Base-by-base conservation (phyloP, 768 basidiomycete genomes). In the Pisolithus albus region DNA sequence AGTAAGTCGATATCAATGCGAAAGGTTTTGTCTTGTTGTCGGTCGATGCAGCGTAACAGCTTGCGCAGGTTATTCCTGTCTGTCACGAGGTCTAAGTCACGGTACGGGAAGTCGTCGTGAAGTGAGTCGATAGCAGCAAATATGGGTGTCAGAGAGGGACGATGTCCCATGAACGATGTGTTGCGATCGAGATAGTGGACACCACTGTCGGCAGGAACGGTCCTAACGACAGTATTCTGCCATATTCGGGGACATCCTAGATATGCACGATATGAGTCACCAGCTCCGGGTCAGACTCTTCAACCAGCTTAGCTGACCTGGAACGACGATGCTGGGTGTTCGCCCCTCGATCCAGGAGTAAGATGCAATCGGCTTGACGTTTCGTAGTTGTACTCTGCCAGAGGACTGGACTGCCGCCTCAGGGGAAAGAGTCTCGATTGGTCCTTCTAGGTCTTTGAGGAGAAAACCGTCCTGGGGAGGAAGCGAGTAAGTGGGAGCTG, bases 21-120 rank as follows among this genome's bases (percentile, higher is more conserved):
- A 59, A 89, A 91, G 49, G 79, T 76, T 11, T 65, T 67, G 2
- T 10, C n/a, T 4, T 16, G 10, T 10, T 18, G 47, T 15, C 47
- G 19, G 16, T 63, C 58, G 11, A 64, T 50, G 82, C 81, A 85
- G 21, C 80, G 72, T 19, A 81, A 59, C 38, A 88, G 67, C 62
- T 84, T 86, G 24, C 85, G 75, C 16, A 88, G 66, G 23, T 71
- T 72, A 57, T 87, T 88, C 26, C 87, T 75, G 58, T 87, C 85
- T 0, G 83, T 81, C 53, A 88, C 68, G n/a, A 66, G 48, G 41
- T 79, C 67, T 16, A 78, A 71, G 6, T 79, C 59, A 3, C 57
- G 37, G 39, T 66, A 61, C 11, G 52, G 18, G 49, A 62, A 66
- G 45, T 56, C 39, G 21, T 57, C 54, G 52, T 68, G 56, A 56